Evolutionary conservation across 306 rosid genomes (phyloP).

Genomic region (Canavalia gladiata): DNA sequence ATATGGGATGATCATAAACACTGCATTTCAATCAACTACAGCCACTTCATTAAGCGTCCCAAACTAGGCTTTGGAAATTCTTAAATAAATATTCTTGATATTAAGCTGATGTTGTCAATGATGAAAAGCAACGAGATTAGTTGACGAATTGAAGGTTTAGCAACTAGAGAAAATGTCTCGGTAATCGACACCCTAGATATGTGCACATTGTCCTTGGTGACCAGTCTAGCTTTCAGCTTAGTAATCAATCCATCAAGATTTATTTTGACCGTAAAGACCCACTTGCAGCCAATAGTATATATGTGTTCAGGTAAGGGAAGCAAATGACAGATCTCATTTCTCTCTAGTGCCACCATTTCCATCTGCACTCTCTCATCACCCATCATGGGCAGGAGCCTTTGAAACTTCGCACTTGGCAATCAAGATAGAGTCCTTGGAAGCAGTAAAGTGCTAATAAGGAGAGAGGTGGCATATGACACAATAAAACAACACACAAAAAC

Average conservation of each 20-base stretch:
- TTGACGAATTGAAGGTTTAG: neutral
- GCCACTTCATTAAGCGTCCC: constrained; percentile 4
- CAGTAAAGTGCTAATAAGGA: constrained; percentile 27
- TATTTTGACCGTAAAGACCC: constrained; percentile 30
- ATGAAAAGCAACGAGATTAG: neutral
- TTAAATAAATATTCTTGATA: neutral
- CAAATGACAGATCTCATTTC: constrained; percentile 23
- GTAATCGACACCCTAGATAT: neutral
- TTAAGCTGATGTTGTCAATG: neutral
- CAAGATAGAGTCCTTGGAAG: constrained; percentile 32
- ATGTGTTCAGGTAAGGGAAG: constrained; percentile 13
- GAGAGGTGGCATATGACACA: constrained; percentile 24
- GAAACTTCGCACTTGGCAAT: constrained; percentile 24
- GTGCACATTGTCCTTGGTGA: neutral
- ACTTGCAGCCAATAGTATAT: constrained; percentile 9
- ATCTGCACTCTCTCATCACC: constrained; percentile 6
- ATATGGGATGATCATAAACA: neutral
- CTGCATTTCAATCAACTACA: neutral
- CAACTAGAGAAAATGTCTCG: neutral
- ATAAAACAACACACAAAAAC: neutral
- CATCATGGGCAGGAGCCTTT: constrained; percentile 21
- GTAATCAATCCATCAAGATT: constrained; percentile 20
- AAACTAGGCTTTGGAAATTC: neutral
- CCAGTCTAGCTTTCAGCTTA: neutral
- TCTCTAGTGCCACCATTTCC: neutral